Evolutionary conservation across 148 eudicot species (phyloP).

Genomic region (Rhododendron griersonianum): DNA sequence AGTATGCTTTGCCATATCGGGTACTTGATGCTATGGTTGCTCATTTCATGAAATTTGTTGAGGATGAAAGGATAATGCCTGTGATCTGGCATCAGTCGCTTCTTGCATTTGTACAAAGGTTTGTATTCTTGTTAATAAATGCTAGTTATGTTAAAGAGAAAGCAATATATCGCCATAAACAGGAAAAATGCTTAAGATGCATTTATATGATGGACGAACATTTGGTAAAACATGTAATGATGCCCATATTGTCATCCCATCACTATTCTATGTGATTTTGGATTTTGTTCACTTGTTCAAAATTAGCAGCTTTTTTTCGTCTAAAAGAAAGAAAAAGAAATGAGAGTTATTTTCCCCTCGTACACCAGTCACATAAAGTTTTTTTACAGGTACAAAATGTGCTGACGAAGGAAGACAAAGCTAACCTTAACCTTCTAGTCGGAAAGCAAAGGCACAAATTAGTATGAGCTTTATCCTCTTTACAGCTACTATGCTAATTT

Average conservation of each 20-base stretch:
- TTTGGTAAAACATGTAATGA: neutral
- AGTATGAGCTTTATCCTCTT: constrained; percentile 33
- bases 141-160: neutral
- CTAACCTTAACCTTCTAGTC: constrained; percentile 43
- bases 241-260: neutral
- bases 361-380: neutral
- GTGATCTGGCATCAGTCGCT: constrained; percentile 98
- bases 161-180: neutral
- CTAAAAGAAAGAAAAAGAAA: too few relatives aligned
- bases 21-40: constrained; percentile 87
- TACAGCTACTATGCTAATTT: constrained; percentile 1
- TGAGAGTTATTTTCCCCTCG: too few relatives aligned
- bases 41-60: constrained; percentile 76
- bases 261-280: neutral
- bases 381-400: constrained; percentile 72
- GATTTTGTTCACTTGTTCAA: neutral
- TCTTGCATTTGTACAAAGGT: constrained; percentile 91
- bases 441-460: constrained; percentile 61
- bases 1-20: constrained; percentile 82
- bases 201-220: neutral
- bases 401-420: constrained; percentile 70
- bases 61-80: constrained; percentile 84
- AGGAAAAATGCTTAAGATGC: neutral
- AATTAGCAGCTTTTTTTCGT: neutral
- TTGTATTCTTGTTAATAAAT: constrained; percentile 12